Conservation (phyloP, 345 rosid species). For the Nasturtium officinale region DNA sequence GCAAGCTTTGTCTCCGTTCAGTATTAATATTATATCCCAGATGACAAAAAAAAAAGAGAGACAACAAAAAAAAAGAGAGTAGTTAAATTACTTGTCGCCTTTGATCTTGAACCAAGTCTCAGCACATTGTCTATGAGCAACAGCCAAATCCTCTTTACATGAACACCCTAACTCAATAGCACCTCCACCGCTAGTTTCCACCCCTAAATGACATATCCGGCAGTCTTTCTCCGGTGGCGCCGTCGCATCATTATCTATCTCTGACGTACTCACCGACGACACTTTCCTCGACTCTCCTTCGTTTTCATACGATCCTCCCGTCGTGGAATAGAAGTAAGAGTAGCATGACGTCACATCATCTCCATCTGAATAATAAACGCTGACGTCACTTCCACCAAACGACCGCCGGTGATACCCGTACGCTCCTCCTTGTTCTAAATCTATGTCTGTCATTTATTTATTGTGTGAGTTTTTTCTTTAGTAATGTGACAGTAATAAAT, state of each 20-base stretch:
- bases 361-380: slow-evolving; percentile 75
- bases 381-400: slow-evolving; percentile 41
- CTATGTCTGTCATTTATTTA: slow-evolving; percentile 45
- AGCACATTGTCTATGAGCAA: slow-evolving; percentile 95
- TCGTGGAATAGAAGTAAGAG: slow-evolving; percentile 85
- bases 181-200: slow-evolving; percentile 65
- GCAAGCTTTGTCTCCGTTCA: too few species aligned
- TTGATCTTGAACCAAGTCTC: slow-evolving; percentile 97
- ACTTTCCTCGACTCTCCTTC: slow-evolving; percentile 45
- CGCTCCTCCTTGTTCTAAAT: slow-evolving; percentile 64
- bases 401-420: slow-evolving; percentile 43
- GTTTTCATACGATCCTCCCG: slow-evolving; percentile 66
- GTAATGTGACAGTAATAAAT: background rate
- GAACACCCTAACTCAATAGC: slow-evolving; percentile 86
- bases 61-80: background rate
- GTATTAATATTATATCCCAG: too few species aligned
- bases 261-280: slow-evolving; percentile 50
- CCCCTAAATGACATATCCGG: slow-evolving; percentile 87
- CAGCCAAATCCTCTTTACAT: slow-evolving; percentile 90
- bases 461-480: too few species aligned
- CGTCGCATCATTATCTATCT: slow-evolving; percentile 60
- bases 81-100: slow-evolving; percentile 66
- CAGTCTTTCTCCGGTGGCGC: slow-evolving; percentile 65
- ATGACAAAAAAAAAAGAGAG: background rate
- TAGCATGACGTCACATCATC: slow-evolving; percentile 71